Percentiles rank a stretch among this genome's conserved stretches.
Evolutionary conservation across 257 asterid genomes (phyloP).

Genomic region (Rehmannia glutinosa): DNA sequence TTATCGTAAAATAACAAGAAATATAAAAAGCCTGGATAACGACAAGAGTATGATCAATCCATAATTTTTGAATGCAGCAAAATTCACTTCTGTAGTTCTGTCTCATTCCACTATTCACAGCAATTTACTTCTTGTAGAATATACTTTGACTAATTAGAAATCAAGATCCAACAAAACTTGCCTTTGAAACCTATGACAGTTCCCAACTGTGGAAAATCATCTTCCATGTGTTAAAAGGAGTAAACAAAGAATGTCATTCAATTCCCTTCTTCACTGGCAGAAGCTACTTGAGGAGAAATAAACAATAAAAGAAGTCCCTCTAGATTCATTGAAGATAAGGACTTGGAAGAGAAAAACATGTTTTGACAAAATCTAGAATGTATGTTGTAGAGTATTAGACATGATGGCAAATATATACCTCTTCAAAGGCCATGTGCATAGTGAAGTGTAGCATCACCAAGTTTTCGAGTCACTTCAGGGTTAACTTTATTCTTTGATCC

Average conservation of each 20-base stretch:
- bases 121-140: too few relatives aligned
- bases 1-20: too few relatives aligned
- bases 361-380: neutral
- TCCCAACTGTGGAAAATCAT: neutral
- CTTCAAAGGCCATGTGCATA: constrained; percentile 65
- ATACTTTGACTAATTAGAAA: too few relatives aligned
- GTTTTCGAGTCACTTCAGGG: constrained; percentile 62
- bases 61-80: too few relatives aligned
- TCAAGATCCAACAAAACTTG: too few relatives aligned
- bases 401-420: constrained; percentile 40
- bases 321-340: neutral
- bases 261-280: neutral
- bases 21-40: too few relatives aligned
- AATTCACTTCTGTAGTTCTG: too few relatives aligned
- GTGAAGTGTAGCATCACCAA: constrained; percentile 81
- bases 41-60: too few relatives aligned
- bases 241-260: neutral
- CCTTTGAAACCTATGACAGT: too few relatives aligned
- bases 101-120: too few relatives aligned
- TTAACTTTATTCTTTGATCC: constrained; percentile 57
- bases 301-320: neutral
- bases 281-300: neutral
- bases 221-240: neutral
- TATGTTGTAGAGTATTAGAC: neutral
- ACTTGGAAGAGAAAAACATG: neutral